Conservation (phyloP, 495 filamentous ascomycete species). For the Aspergillus steynii region DNA sequence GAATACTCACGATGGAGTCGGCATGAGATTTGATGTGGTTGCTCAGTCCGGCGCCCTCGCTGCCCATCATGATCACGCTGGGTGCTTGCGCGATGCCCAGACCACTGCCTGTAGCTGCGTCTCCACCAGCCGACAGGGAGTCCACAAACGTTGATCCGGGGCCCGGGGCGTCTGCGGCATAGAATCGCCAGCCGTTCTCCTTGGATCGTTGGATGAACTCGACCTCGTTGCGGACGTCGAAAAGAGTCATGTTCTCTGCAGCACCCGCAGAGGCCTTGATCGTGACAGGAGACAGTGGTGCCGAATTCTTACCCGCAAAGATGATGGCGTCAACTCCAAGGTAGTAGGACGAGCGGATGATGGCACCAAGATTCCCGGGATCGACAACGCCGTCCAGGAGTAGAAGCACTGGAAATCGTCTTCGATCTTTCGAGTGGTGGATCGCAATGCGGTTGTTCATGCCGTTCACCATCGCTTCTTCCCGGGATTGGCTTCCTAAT, state of each 20-base stretch:
- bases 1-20: slow-evolving; percentile 59
- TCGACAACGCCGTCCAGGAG: slow-evolving; percentile 85
- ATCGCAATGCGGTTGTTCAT: slow-evolving; percentile 41
- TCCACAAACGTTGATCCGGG: slow-evolving; percentile 31
- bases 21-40: slow-evolving; percentile 60
- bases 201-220: slow-evolving; percentile 69
- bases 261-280: slow-evolving; percentile 88
- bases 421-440: slow-evolving; percentile 27
- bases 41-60: slow-evolving; percentile 75
- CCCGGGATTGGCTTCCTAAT: slow-evolving; percentile 66
- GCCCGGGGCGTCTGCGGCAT: slow-evolving; percentile 67
- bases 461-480: slow-evolving; percentile 73
- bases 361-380: slow-evolving; percentile 85
- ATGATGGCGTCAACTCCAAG: slow-evolving; percentile 77
- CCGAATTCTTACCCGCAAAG: slow-evolving; percentile 65
- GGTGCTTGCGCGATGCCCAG: slow-evolving; percentile 53
- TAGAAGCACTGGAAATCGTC: slow-evolving; percentile 73
- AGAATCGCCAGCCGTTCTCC: slow-evolving; percentile 77
- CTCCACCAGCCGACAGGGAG: slow-evolving; percentile 7
- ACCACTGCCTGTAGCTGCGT: slow-evolving; percentile 1
- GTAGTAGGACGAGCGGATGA: slow-evolving; percentile 82
- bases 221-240: slow-evolving; percentile 62
- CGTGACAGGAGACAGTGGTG: slow-evolving; percentile 69
- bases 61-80: slow-evolving; percentile 77
- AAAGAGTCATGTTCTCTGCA: slow-evolving; percentile 71